A percentile compares a stretch with the other conserved stretches of the same genome.
phyloP scores from a whole-genome alignment of 2,329 filamentous ascomycete species.

The Myriosclerotinia scirpicola region DNA sequence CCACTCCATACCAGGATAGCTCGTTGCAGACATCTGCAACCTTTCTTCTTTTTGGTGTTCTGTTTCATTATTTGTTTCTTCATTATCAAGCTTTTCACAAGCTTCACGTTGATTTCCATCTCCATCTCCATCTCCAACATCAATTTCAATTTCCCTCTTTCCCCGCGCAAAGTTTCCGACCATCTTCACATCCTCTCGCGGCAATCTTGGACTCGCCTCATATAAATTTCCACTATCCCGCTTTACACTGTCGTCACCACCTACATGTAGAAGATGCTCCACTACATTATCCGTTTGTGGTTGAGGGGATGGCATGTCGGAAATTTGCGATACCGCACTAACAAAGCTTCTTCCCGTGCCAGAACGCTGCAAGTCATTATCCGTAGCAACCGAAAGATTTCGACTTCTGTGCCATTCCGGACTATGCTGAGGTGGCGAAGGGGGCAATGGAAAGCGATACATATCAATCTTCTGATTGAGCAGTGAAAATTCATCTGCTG shows the following conservation, averaged over 20 bases:
- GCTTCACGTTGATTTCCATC: constrained; percentile 38
- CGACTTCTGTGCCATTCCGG: neutral
- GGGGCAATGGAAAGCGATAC: constrained; percentile 16
- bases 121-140: neutral
- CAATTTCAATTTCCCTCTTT: neutral
- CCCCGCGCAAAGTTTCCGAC: neutral
- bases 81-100: constrained; percentile 38
- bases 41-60: constrained; percentile 41
- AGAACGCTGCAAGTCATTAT: constrained; percentile 4
- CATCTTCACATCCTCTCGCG: neutral
- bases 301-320: constrained; percentile 9
- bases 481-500: neutral
- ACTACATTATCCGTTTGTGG: constrained; percentile 4
- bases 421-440: neutral
- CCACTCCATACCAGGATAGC: constrained; percentile 70
- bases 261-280: constrained; percentile 19
- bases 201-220: neutral
- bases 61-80: constrained; percentile 25
- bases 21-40: constrained; percentile 64
- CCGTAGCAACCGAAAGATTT: neutral
- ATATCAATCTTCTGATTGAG: constrained; percentile 14
- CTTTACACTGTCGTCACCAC: neutral
- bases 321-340: constrained; percentile 38
- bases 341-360: constrained; percentile 51
- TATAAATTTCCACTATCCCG: neutral